Evolutionary conservation across 148 eudicot species (phyloP).

Genomic region (Rhododendron molle): DNA sequence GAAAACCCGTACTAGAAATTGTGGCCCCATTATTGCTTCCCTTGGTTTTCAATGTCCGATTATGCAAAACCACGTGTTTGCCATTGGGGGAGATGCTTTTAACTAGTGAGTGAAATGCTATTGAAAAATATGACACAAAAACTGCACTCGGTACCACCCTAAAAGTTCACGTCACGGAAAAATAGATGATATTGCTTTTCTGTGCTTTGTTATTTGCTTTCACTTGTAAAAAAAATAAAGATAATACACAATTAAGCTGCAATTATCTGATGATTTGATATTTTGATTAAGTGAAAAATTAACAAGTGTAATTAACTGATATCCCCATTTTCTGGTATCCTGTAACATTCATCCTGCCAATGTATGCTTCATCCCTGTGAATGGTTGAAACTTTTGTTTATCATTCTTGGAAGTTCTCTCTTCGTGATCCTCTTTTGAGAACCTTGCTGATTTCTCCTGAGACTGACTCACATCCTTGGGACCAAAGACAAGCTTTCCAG

Average conservation of each 20-base stretch:
- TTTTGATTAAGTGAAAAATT: not conserved
- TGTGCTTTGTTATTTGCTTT: not conserved
- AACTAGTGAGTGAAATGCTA: not conserved
- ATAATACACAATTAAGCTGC: not conserved
- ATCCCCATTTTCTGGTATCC: not conserved
- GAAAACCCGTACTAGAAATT: not conserved
- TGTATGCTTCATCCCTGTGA: conserved; percentile 15
- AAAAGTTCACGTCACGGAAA: not conserved
- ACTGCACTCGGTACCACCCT: not conserved
- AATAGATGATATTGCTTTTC: not conserved
- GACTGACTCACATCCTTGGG: not conserved
- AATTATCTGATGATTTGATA: not conserved
- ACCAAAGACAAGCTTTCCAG: conserved; percentile 6
- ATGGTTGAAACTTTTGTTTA: conserved; percentile 11
- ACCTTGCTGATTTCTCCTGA: not conserved
- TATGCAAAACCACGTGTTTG: not conserved
- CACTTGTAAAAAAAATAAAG: not conserved
- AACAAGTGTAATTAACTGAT: not conserved
- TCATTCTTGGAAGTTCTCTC: not conserved
- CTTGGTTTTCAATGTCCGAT: not conserved
- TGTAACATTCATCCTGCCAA: not conserved
- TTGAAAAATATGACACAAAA: not conserved
- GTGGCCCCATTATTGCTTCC: not conserved
- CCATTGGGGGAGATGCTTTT: not conserved
- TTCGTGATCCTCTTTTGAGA: not conserved